phyloP scores from a whole-genome alignment of 1,284 basidiomycete species.

The Peniophora sp. region DNA sequence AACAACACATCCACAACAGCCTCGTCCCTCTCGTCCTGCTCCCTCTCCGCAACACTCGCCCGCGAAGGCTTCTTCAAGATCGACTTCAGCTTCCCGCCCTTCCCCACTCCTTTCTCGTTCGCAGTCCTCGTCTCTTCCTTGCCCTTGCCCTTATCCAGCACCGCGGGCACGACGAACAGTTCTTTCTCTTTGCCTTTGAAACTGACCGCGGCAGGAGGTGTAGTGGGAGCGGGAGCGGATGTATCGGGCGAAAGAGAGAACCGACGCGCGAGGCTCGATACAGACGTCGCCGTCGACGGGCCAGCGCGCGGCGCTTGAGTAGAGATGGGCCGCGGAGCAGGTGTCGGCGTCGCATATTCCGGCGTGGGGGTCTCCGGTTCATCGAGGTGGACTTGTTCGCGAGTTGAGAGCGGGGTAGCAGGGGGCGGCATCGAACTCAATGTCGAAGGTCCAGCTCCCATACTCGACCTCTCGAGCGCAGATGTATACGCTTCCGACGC shows the following conservation, averaged over 20 bases:
- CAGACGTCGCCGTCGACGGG: background rate
- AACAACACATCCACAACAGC: no score
- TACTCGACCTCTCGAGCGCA: background rate
- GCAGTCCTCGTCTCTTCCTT: background rate
- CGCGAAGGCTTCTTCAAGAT: constrained; percentile 11
- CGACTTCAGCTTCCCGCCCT: background rate
- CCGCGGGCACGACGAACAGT: no score
- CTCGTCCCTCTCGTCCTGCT: no score
- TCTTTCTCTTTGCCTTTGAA: no score
- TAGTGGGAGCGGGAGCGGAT: no score
- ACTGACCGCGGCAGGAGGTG: no score
- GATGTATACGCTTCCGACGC: background rate
- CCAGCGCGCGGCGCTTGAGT: background rate
- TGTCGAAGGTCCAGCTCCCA: background rate
- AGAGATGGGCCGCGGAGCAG: background rate
- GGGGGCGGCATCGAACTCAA: background rate
- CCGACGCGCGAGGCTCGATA: background rate
- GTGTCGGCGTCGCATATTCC: background rate
- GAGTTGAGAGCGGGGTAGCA: background rate
- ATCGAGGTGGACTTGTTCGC: background rate
- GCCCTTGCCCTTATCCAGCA: no score
- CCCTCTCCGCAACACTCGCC: background rate
- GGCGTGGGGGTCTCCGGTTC: background rate
- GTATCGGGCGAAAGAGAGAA: background rate
- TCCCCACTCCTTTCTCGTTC: constrained; percentile 3